Percentiles rank a stretch among this genome's conserved stretches.
These are phyloP conservation scores for Phytophthora aleatoria DNA, from an alignment of 352 stramenopile genomes.

Conservation along the genomic window DNA sequence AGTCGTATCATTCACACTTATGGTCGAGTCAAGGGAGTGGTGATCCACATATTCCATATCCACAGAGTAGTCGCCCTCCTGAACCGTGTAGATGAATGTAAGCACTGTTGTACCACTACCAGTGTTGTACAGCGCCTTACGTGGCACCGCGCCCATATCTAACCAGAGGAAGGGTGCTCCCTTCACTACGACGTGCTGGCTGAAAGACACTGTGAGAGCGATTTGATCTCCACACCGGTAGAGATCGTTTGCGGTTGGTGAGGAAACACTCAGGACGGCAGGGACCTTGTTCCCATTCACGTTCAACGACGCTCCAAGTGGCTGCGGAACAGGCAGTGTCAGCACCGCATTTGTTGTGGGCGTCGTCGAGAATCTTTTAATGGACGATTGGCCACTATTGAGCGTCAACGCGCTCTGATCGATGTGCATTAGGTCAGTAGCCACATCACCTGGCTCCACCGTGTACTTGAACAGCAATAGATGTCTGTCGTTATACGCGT, in stretches of 20 bases:
- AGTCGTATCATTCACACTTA: constrained; percentile 28
- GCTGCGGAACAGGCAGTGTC: constrained; percentile 50
- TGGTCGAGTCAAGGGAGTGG: constrained; percentile 75
- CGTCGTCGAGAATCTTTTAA: constrained; percentile 84
- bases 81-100: constrained; percentile 69
- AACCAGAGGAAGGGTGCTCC: constrained; percentile 72
- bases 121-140: constrained; percentile 58
- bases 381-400: constrained; percentile 76
- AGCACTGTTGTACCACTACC: constrained; percentile 60
- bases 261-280: constrained; percentile 57
- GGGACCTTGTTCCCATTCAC: constrained; percentile 70
- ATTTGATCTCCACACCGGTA: constrained; percentile 79
- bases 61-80: constrained; percentile 72
- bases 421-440: constrained; percentile 62
- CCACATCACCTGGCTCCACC: constrained; percentile 58
- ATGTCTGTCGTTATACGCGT: constrained; percentile 55
- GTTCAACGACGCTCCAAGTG: constrained; percentile 52
- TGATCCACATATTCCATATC: constrained; percentile 85
- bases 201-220: constrained; percentile 63
- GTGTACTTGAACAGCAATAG: constrained; percentile 77
- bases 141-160: constrained; percentile 53
- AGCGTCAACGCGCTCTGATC: constrained; percentile 63
- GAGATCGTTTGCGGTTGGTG: constrained; percentile 43
- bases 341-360: constrained; percentile 73
- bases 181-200: constrained; percentile 69